phyloP scores from a whole-genome alignment of 2,329 filamentous ascomycete species.

The Taxawa tesnikishii region DNA sequence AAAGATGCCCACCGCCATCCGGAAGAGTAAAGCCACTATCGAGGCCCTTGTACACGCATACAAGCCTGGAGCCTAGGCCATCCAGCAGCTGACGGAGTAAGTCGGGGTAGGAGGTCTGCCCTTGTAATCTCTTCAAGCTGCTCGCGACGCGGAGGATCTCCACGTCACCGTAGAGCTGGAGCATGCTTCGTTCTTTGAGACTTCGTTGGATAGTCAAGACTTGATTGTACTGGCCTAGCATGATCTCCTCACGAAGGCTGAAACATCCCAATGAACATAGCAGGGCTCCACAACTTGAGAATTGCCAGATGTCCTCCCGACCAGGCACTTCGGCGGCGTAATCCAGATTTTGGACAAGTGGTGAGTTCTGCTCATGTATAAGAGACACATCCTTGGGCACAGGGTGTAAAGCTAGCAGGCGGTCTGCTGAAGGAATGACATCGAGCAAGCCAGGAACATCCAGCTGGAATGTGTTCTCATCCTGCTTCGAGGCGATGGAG shows the following conservation, averaged over 20 bases:
- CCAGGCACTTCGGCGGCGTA: conserved; percentile 4
- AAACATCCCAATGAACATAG: conserved; percentile 7
- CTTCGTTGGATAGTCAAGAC: conserved; percentile 8
- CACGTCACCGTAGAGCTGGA: conserved; percentile 7
- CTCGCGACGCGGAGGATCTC: conserved; percentile 6
- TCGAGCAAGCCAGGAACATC: conserved; percentile 7
- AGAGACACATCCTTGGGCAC: conserved; percentile 6
- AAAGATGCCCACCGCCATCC: conserved; percentile 8
- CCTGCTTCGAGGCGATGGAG: background rate
- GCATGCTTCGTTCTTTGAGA: conserved; percentile 8
- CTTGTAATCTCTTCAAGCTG: conserved; percentile 3
- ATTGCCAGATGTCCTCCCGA: conserved; percentile 7
- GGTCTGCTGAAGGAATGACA: conserved; percentile 7
- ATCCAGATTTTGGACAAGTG: conserved; percentile 2
- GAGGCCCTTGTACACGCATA: conserved; percentile 8
- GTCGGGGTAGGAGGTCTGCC: conserved; percentile 4
- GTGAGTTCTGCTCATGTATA: conserved; percentile 1
- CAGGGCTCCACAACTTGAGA: conserved; percentile 5
- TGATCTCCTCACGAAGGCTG: conserved; percentile 7
- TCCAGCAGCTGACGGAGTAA: conserved; percentile 8
- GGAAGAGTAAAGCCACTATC: conserved; percentile 9
- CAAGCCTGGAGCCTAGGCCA: conserved; percentile 3
- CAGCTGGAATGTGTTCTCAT: conserved; percentile 1
- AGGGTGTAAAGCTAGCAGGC: conserved; percentile 1
- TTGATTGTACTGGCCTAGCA: conserved; percentile 6